Evolutionary conservation across 306 rosid species (phyloP).

Genomic region (Trifolium dubium): DNA sequence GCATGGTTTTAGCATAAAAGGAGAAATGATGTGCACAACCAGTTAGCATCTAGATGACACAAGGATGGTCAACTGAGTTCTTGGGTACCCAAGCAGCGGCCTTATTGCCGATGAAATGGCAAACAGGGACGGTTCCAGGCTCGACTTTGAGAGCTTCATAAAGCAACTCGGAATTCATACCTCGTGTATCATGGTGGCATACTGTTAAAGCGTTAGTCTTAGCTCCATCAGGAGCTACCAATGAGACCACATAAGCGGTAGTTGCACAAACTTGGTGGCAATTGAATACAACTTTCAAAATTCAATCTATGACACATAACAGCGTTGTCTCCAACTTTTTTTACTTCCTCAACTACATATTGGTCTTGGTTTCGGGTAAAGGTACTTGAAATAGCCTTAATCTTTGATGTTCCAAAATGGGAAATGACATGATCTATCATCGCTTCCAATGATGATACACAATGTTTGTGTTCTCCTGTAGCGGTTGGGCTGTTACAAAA

Average conservation of each 20-base stretch:
- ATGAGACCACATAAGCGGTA: constrained; percentile 20
- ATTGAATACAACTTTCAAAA: constrained; percentile 29
- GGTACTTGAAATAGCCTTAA: constrained; percentile 10
- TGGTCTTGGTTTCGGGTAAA: background rate
- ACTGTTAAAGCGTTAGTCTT: constrained; percentile 15
- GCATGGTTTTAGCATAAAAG: background rate
- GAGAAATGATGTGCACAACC: background rate
- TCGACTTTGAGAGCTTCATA: constrained; percentile 17
- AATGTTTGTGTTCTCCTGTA: constrained; percentile 2
- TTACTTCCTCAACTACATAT: constrained; percentile 20
- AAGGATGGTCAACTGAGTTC: background rate
- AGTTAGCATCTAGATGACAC: background rate
- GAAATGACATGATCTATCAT: constrained; percentile 19
- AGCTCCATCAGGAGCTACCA: constrained; percentile 11
- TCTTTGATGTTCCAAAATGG: constrained; percentile 9
- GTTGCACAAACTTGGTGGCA: constrained; percentile 27
- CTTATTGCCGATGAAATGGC: constrained; percentile 30
- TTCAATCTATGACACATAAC: too few relatives aligned
- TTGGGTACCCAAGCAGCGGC: background rate
- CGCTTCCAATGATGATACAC: background rate
- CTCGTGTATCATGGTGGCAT: constrained; percentile 38
- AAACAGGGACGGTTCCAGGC: background rate
- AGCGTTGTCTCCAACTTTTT: constrained; percentile 9
- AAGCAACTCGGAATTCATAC: constrained; percentile 10
- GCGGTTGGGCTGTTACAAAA: constrained; percentile 27